Conservation (phyloP, 805 yeast genomes). For the Brettanomyces naardenensis region DNA sequence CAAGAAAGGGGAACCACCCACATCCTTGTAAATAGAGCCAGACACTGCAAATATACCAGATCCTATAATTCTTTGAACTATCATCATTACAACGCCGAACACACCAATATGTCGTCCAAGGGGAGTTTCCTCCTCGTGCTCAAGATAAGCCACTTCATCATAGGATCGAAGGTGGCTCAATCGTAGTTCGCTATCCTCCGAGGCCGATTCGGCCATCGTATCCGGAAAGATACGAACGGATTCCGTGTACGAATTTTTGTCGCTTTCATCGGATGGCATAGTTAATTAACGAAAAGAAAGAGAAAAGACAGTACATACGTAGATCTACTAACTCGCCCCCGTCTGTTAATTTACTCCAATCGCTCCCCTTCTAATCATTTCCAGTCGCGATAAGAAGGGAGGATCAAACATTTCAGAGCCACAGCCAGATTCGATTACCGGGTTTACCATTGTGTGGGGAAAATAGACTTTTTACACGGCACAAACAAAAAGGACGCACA, state of each 20-base stretch:
- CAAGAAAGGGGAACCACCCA: conserved; percentile 58
- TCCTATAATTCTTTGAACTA: conserved; percentile 67
- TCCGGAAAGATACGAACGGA: background rate
- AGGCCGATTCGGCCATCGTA: background rate
- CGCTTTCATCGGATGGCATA: background rate
- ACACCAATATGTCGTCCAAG: conserved; percentile 73
- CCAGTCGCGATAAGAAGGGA: too few relatives aligned
- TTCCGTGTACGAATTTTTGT: background rate
- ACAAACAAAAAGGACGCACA: too few relatives aligned
- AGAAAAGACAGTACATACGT: too few relatives aligned
- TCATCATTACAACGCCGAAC: conserved; percentile 55
- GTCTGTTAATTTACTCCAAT: too few relatives aligned
- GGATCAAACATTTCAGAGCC: too few relatives aligned
- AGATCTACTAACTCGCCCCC: too few relatives aligned
- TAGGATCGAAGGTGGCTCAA: background rate
- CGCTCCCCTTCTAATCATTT: too few relatives aligned
- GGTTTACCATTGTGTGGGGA: too few relatives aligned
- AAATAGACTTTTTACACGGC: too few relatives aligned
- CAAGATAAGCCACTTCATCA: conserved; percentile 19
- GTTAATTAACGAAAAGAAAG: background rate
- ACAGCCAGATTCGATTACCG: too few relatives aligned
- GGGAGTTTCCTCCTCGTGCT: conserved; percentile 43
- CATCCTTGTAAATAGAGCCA: conserved; percentile 54
- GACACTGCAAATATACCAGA: conserved; percentile 76
- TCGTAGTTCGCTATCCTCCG: background rate